Conservation (phyloP, 192 early-diverging fungal species). For the Gigaspora rosea region DNA sequence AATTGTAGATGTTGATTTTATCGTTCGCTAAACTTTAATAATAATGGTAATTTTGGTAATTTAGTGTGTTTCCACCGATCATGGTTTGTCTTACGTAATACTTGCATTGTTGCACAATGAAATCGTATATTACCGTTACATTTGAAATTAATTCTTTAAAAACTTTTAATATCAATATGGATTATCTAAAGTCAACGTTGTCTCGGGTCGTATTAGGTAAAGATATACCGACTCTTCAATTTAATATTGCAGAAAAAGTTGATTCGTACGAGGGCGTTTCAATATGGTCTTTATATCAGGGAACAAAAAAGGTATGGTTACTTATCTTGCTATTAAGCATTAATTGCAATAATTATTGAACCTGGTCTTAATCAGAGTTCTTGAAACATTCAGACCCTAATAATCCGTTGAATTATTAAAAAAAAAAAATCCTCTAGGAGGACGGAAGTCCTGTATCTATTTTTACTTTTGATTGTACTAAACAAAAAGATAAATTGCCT, state of each 20-base stretch:
- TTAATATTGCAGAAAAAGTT: constrained; percentile 64
- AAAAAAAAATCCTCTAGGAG: constrained; percentile 44
- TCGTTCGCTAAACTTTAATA: too few relatives aligned
- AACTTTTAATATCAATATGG: constrained; percentile 6
- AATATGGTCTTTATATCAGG: constrained; percentile 68
- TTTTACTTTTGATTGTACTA: constrained; percentile 79
- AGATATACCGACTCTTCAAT: constrained; percentile 65
- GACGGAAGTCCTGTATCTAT: constrained; percentile 71
- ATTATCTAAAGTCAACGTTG: constrained; percentile 45
- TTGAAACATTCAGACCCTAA: neutral
- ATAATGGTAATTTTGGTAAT: too few relatives aligned
- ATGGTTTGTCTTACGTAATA: too few relatives aligned
- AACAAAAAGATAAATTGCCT: constrained; percentile 66
- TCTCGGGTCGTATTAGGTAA: constrained; percentile 57
- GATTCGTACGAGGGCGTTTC: constrained; percentile 57
- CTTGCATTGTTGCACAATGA: too few relatives aligned
- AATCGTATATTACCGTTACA: too few relatives aligned
- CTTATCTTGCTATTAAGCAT: neutral
- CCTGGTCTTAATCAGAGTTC: neutral
- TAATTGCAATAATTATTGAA: neutral
- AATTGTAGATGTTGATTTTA: too few relatives aligned
- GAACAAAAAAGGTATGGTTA: constrained; percentile 61
- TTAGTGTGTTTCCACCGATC: too few relatives aligned
- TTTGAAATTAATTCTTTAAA: too few relatives aligned
- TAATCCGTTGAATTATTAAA: neutral